Evolutionary conservation across 2,329 filamentous ascomycete genomes (phyloP), one percentile per base, ranked within the genome.

Genomic region (Penicillium sclerotigenum): DNA sequence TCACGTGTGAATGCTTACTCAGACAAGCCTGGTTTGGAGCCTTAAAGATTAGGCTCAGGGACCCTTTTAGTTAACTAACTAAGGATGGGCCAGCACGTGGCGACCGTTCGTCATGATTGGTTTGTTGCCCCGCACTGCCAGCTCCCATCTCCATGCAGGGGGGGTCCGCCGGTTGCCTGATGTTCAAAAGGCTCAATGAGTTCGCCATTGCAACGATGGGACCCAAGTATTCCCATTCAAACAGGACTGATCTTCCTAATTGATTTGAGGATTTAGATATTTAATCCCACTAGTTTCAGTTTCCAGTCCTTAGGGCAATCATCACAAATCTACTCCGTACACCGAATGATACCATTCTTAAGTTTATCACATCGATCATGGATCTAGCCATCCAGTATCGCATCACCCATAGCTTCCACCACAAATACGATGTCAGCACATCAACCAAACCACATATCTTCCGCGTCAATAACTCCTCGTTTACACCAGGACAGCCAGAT

Each of bases 401-500:
- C 36, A 61, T 71, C 50, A 66, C 63, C 16, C 60, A 66, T 48
- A 66, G 59, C 18, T 29, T 59, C 16, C 59, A 46, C 6, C 53
- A 65, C 3, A 37, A 68, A 50, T 71, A 71, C 54, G 57, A 64
- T 4, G 58, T 72, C 18, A 59, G 53, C 13, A 47, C 50, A 16
- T 52, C 54, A 20, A 50, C 60, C 34, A 64, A 69, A 20, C 50
- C 29, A 18, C 62, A 60, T 16, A 31, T 65, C 10, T 65, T 63
- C 50, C 62, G 60, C 47, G 67, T 73, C n/a, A 60, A 68, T 28
- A 70, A 66, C 34, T 72, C 69, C 4, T 18, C 52, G 7, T 56
- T 68, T 22, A 67, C 58, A n/a, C 66, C 69, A 5, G 65, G 64
- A 18, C 73, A 70, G 48, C 65, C 71, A 18, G 71, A 73, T 18